These are phyloP conservation scores for Neoboletus brunneissimus DNA, from an alignment of 768 basidiomycete species.

Conservation along the genomic window DNA sequence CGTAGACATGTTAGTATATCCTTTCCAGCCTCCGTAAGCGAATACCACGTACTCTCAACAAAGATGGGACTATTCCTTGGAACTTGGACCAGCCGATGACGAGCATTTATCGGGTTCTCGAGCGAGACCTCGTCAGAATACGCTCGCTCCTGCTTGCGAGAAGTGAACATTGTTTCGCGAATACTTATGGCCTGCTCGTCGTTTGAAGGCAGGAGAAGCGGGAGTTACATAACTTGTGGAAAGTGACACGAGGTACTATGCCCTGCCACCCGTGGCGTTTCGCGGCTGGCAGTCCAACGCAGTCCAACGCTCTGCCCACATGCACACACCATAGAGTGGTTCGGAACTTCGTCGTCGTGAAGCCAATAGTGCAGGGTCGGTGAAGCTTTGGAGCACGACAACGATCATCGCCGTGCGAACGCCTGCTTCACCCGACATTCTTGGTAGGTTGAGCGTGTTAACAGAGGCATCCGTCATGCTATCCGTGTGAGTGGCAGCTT, in stretches of 20 bases:
- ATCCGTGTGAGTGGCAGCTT: background rate
- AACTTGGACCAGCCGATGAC: conserved; percentile 10
- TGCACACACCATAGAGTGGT: background rate
- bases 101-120: background rate
- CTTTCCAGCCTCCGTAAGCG: too few species aligned
- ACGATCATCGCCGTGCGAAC: background rate
- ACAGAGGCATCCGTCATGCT: background rate
- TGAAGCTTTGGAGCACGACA: background rate
- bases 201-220: background rate
- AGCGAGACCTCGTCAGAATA: background rate
- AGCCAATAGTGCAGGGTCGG: background rate
- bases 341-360: background rate
- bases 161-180: background rate
- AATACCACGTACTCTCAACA: conserved; percentile 2
- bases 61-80: conserved; percentile 4
- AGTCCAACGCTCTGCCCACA: background rate
- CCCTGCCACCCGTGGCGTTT: background rate
- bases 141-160: background rate
- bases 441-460: background rate
- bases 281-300: background rate
- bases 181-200: background rate
- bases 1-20: background rate
- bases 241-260: background rate
- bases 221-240: background rate
- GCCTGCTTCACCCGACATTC: background rate